phyloP scores from a whole-genome alignment of 176 grass and related monocot genomes.

The Raddia guianensis region DNA sequence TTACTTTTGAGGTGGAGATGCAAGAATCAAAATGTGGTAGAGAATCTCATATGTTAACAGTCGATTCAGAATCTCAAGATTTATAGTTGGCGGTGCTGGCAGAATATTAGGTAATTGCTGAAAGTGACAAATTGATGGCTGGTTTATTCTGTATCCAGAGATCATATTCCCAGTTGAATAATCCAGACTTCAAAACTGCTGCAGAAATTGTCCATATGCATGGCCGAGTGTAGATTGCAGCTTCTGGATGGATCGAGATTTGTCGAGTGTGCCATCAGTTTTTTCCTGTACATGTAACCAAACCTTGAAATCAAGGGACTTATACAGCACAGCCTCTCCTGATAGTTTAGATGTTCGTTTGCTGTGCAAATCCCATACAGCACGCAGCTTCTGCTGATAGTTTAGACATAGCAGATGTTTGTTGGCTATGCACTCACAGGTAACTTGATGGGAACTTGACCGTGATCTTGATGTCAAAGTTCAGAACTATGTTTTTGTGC shows the following conservation, averaged over 20 bases:
- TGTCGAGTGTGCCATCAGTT: background rate
- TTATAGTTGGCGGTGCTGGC: slow-evolving; percentile 41
- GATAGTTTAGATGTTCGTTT: background rate
- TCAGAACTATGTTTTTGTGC: background rate
- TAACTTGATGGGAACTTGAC: slow-evolving; percentile 4
- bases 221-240: background rate
- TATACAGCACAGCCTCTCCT: background rate
- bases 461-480: background rate
- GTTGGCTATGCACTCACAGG: slow-evolving; percentile 18
- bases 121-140: background rate
- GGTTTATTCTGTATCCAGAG: slow-evolving; percentile 1
- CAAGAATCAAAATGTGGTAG: slow-evolving; percentile 61
- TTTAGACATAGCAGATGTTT: background rate
- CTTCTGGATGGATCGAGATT: background rate
- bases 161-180: slow-evolving; percentile 13
- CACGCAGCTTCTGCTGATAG: background rate
- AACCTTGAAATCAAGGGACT: background rate
- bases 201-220: background rate
- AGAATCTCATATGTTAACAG: slow-evolving; percentile 37
- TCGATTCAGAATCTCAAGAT: slow-evolving; percentile 44
- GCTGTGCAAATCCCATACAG: background rate
- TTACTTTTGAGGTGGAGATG: slow-evolving; percentile 90
- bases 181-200: background rate
- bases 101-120: slow-evolving; percentile 24
- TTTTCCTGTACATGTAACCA: slow-evolving; percentile 11